Conservation (phyloP, 2,329 filamentous ascomycete genomes). For the Teratosphaeriaceae sp. region DNA sequence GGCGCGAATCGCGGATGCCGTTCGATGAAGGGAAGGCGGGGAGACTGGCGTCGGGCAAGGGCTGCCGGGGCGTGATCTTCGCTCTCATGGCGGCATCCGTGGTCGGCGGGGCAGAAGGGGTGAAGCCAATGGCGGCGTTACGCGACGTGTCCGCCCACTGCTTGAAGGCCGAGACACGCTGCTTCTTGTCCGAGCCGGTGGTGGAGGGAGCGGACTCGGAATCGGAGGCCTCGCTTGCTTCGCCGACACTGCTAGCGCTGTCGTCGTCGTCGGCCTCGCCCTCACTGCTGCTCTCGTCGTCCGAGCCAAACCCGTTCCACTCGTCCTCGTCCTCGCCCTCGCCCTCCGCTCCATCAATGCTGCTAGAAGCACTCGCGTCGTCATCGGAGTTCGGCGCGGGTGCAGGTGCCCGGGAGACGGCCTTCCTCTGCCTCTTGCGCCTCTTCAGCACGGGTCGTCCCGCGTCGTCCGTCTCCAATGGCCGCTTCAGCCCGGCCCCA, state of each 20-base stretch:
- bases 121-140: conserved; percentile 72
- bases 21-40: conserved; percentile 54
- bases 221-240: conserved; percentile 17
- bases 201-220: conserved; percentile 4
- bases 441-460: conserved; percentile 79
- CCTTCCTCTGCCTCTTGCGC: conserved; percentile 54
- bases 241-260: conserved; percentile 24
- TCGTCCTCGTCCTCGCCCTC: conserved; percentile 20
- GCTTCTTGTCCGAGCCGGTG: conserved; percentile 28
- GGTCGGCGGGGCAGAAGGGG: conserved; percentile 40
- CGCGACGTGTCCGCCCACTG: conserved; percentile 83
- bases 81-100: conserved; percentile 36
- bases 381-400: conserved; percentile 24
- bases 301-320: conserved; percentile 16
- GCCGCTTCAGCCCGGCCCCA: conserved; percentile 80
- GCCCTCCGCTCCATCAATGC: conserved; percentile 19
- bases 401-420: conserved; percentile 13
- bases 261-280: conserved; percentile 24
- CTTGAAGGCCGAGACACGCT: conserved; percentile 70
- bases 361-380: conserved; percentile 8
- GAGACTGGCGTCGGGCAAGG: conserved; percentile 66
- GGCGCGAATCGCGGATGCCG: conserved; percentile 51
- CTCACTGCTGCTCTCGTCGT: conserved; percentile 15
- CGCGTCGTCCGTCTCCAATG: conserved; percentile 70
- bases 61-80: conserved; percentile 60